Evolutionary conservation across 164 flowering plant genomes (phyloP), one percentile per base, ranked within the genome.

Genomic region (Nelumbo lutea): DNA sequence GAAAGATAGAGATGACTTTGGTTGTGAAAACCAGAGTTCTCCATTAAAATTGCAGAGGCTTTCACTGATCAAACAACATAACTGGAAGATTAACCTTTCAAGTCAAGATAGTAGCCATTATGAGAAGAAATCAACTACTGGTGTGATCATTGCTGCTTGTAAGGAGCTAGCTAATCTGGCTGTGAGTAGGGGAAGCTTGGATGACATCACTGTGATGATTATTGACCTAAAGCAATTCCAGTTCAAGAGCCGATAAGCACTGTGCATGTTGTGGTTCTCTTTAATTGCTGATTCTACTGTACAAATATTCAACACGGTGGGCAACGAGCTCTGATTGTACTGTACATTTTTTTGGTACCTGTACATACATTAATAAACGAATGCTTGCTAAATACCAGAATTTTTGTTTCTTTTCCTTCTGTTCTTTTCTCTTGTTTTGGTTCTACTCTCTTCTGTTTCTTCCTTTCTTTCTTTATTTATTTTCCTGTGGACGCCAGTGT

Each of bases 121-220:
- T 42, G 70, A 72, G 61, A 74, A 72, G 48, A 77, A 51, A 52
- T 69, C 77, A 3, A 42, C 70, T 67, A 57, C 79, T 14, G 68
- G 59, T 43, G 73, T 77, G 47, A 84, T 84, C 43, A 61, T 68
- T 73, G 74, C 77, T 61, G 88, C 91, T 72, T 88, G 89, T 70
- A 88, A 84, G 77, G 87, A 90, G 80, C 89, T 90, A 9, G 89
- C 73, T 11, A 80, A 79, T 72, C 85, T 88, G 69, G 88, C 91
- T 46, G 73, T 79, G 45, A 76, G 62, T 44, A 85, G 89, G 73
- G 96, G 94, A 39, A 82, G 90, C 83, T 73, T 83, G 71, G 97
- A 88, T 78, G 92, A 92, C 70, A 84, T 92, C 47, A 90, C 92
- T 14, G 94, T 92, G 46, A 88, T 90, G 91, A 73, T 90, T 72